Conservation (phyloP, 208 protist species). For the Crithidia sp. region DNA sequence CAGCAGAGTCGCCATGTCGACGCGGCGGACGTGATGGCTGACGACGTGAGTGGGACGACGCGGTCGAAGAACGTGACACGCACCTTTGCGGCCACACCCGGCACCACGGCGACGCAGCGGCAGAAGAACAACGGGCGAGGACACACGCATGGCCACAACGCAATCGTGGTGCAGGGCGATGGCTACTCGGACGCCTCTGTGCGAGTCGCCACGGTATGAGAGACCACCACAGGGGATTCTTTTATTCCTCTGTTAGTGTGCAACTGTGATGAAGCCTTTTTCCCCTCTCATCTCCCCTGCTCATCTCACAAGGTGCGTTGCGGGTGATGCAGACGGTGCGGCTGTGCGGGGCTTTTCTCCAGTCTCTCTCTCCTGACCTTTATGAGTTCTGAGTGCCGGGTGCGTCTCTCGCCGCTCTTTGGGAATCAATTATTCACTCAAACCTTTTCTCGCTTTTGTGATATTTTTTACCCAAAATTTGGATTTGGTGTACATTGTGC, state of each 20-base stretch:
- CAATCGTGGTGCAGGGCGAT: not conserved
- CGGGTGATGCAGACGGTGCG: no score
- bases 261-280: no score
- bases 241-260: no score
- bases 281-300: no score
- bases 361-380: no score
- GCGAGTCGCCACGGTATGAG: not conserved
- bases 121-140: not conserved
- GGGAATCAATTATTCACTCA: no score
- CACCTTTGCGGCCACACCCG: not conserved
- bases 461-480: not conserved
- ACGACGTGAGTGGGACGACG: not conserved
- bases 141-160: not conserved
- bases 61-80: conserved; percentile 2
- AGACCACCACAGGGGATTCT: no score
- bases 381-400: no score
- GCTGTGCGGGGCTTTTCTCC: no score
- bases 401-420: no score
- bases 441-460: not conserved
- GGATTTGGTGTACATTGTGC: no score
- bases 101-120: not conserved
- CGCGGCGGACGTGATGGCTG: conserved; percentile 6
- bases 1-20: not conserved
- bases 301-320: no score
- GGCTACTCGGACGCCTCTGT: not conserved